Evolutionary conservation across 805 yeast genomes (phyloP), one percentile per base, ranked within the genome.

Genomic region (Blastobotrys mokoenaii): DNA sequence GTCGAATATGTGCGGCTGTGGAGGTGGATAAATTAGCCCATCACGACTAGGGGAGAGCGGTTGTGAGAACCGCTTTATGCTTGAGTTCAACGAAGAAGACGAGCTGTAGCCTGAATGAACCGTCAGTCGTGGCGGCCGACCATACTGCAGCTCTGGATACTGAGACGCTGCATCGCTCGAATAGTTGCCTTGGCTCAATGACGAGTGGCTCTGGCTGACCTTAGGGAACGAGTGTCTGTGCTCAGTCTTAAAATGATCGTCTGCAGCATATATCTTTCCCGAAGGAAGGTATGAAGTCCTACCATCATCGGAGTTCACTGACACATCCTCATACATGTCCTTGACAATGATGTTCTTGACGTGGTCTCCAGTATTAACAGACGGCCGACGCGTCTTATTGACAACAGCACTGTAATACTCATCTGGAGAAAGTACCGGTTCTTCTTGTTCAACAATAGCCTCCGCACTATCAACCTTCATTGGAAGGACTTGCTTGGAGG

Each of bases 321-420:
- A 12, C 27, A 33, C 45, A 9, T 38, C 46, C n/a, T 43, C 46
- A 15, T 32, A 34, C 12, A 37, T 36, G 12, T 44, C 44, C 38
- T 50, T 33, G 12, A 53, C 52, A 25, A 47, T 33, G 14, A 47
- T 31, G 18, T 47, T 37, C 16, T 46, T 43, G 12, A 54, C 58
- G 43, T 55, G 59, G 2, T 47, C 52, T 4, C 59, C 57, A 8
- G 57, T 52, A 17, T 32, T 40, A 11, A 52, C 40, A 20, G 51
- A 45, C 7, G 58, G 58, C 15, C 50, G 46, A 18, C 56, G 45
- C 18, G 51, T 49, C 12, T 46, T 46, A 9, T 40, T 37, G 6
- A 45, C 46, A 16, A 49, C 47, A 5, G 48, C 48, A 14, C 44
- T 45, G 30, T 41, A 42, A 37, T 54, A 54, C 31, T 51, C 52